Base-by-base conservation (phyloP, 2,329 filamentous ascomycete genomes). In the Penicillium sp. region DNA sequence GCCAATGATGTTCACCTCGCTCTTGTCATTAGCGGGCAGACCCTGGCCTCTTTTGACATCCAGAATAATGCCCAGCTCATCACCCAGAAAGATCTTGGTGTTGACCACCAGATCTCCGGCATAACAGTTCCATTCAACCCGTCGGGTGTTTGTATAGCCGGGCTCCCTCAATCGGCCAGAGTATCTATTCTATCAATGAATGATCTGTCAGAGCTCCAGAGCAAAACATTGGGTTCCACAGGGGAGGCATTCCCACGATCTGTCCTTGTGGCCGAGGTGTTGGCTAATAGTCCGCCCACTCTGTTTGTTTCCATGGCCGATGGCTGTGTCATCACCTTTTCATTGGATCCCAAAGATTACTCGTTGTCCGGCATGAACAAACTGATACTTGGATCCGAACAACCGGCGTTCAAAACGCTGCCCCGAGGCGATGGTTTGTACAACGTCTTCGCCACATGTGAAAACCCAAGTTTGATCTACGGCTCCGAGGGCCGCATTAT, bases 381-480 rank as follows among this genome's bases (percentile, higher is more conserved):
- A 52, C 82, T 94, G 15, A 79, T 90, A 1, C 71, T 98, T 9
- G 90, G 92, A 15, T 90, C 85, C 10, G 83, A 88, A 43, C 84
- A 93, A 50, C 85, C 90, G 2, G 79, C 78, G 10, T 81, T 98
- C 52, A 84, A 90, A 41, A 72, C 84, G 14, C 67, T 98, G 2
- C 85, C 88, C 0, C 76, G 82, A 34, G 71, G 71, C 1, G 70
- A 81, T 35, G 72, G 76, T 0, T 68, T 86, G 0, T 84, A 75
- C 58, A 93, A 85, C 52, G 81, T 98, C 0, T 94, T 98, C 59
- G 87, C 88, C 0, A 94, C 87, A 0, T 95, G 88, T 40, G 92
- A 98, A 55, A 87, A 95, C 57, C 85, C 92, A 0, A 95, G 86
- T 47, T 67, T 98, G 37, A 95, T 98, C 32, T 95, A 98, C 58